Conservation (phyloP, 306 rosid genomes). For the Fagus crenata region DNA sequence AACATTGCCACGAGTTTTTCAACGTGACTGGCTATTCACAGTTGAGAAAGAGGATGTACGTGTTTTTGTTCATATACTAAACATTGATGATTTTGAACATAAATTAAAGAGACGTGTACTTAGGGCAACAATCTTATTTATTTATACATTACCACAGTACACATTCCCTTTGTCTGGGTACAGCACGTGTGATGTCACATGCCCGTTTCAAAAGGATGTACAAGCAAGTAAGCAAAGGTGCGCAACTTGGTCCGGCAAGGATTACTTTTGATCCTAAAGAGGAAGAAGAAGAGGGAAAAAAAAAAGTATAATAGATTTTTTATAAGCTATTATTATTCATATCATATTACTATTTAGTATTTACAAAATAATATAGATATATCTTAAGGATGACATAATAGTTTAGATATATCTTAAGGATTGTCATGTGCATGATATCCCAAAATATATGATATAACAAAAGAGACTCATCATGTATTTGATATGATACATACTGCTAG, state of each 20-base stretch:
- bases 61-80: not conserved
- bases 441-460: no score
- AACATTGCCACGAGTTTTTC: constrained; percentile 11
- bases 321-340: no score
- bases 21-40: no score
- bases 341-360: no score
- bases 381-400: no score
- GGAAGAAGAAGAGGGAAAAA: not conserved
- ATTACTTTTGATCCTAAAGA: not conserved
- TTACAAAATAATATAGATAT: no score
- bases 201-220: constrained; percentile 45
- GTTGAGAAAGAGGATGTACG: not conserved
- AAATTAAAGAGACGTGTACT: constrained; percentile 32
- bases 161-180: constrained; percentile 73
- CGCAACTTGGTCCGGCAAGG: constrained; percentile 47
- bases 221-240: constrained; percentile 31
- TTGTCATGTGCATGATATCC: no score
- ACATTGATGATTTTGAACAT: not conserved
- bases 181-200: constrained; percentile 79
- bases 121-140: constrained; percentile 27
- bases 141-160: constrained; percentile 35
- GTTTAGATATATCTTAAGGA: no score
- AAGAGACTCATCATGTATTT: no score
- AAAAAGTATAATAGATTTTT: constrained; percentile 4
- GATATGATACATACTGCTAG: no score